Percentiles rank a stretch among this genome's conserved stretches.
phyloP scores from a whole-genome alignment of 768 basidiomycete species.

The Leccinellum albellum region DNA sequence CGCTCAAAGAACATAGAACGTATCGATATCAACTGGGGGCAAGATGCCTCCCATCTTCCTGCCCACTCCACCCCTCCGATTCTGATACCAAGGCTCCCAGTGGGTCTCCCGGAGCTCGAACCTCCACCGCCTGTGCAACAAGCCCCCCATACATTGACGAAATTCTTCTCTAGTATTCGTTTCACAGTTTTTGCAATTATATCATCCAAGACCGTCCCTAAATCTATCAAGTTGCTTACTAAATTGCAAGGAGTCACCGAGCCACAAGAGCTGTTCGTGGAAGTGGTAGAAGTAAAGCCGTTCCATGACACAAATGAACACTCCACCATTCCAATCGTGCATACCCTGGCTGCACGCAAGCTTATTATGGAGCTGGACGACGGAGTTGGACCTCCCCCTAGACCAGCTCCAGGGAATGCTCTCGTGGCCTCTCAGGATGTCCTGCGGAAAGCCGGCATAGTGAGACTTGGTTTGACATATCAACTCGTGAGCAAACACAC shows the following conservation, averaged over 20 bases:
- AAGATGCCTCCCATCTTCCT: not conserved
- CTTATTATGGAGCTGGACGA: slow-evolving; percentile 53
- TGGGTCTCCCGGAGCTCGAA: slow-evolving; percentile 24
- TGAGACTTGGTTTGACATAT: slow-evolving; percentile 49
- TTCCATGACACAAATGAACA: slow-evolving; percentile 15
- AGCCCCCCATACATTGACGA: slow-evolving; percentile 29
- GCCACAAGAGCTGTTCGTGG: slow-evolving; percentile 14
- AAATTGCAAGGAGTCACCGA: slow-evolving; percentile 25
- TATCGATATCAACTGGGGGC: slow-evolving; percentile 49
- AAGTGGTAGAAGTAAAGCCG: slow-evolving; percentile 25
- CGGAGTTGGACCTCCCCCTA: slow-evolving; percentile 31
- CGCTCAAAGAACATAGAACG: slow-evolving; percentile 43
- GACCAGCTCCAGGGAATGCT: slow-evolving; percentile 22
- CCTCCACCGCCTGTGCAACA: slow-evolving; percentile 34
- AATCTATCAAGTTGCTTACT: slow-evolving; percentile 24
- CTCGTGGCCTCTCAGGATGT: slow-evolving; percentile 30
- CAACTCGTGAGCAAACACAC: slow-evolving; percentile 51
- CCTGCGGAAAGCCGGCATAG: slow-evolving; percentile 42
- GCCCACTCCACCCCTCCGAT: slow-evolving; percentile 10
- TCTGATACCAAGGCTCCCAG: slow-evolving; percentile 15
- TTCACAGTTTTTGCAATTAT: slow-evolving; percentile 35
- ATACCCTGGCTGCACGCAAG: slow-evolving; percentile 51
- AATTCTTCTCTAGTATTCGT: slow-evolving; percentile 33
- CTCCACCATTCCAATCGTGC: slow-evolving; percentile 37
- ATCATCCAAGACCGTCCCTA: slow-evolving; percentile 21